Conservation (phyloP, 2,329 filamentous ascomycete genomes). For the Scleromitrula shiraiana region DNA sequence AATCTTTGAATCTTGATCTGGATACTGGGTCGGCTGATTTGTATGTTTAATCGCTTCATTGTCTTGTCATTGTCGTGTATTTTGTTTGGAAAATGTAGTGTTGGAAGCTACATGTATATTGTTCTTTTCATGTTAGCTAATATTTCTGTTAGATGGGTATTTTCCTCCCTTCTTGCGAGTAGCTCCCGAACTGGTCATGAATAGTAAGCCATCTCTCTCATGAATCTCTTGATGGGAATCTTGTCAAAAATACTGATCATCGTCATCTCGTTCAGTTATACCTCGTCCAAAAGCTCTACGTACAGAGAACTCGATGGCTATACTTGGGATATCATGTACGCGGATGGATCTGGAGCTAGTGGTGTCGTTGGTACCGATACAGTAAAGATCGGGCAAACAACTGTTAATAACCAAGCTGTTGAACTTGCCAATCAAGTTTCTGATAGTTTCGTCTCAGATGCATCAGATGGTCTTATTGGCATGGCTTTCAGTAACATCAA, state of each 20-base stretch:
- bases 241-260: too few species aligned
- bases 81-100: neutral
- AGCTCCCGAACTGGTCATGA: constrained; percentile 7
- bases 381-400: constrained; percentile 28
- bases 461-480: constrained; percentile 52
- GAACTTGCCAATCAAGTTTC: constrained; percentile 28
- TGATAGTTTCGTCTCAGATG: constrained; percentile 26
- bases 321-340: constrained; percentile 27
- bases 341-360: constrained; percentile 31
- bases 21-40: constrained; percentile 28
- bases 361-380: constrained; percentile 29
- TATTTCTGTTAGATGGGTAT: constrained; percentile 21
- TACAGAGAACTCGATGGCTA: constrained; percentile 22
- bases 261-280: constrained; percentile 12
- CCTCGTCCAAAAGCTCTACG: constrained; percentile 20
- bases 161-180: constrained; percentile 21
- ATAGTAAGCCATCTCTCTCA: too few species aligned
- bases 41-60: constrained; percentile 17
- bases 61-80: neutral
- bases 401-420: constrained; percentile 26
- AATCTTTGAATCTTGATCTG: constrained; percentile 27
- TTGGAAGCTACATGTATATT: neutral
- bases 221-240: too few species aligned
- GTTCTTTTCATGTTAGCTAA: neutral
- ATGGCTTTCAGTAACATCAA: constrained; percentile 37